phyloP scores from a whole-genome alignment of 2,329 filamentous ascomycete genomes.

The Penicillium sumatraense region DNA sequence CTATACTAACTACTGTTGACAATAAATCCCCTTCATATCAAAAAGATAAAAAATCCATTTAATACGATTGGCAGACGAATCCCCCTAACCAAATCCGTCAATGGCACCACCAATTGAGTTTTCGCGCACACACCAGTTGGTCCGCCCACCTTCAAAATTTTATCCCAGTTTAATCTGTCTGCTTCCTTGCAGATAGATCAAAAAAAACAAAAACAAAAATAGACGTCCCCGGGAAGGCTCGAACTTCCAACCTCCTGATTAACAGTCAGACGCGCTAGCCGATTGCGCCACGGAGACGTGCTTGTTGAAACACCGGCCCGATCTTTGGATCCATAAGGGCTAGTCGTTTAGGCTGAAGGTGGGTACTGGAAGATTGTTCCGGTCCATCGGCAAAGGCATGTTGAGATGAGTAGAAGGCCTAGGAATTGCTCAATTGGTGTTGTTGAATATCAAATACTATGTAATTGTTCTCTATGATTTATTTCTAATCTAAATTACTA shows the following conservation, averaged over 20 bases:
- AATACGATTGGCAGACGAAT: neutral
- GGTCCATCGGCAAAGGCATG: too few species aligned
- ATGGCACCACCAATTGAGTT: neutral
- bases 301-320: neutral
- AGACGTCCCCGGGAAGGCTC: constrained; percentile 45
- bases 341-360: neutral
- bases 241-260: constrained; percentile 46
- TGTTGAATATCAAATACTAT: too few species aligned
- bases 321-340: neutral
- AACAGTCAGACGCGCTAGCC: constrained; percentile 43
- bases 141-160: neutral
- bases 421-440: too few species aligned
- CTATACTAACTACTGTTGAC: neutral
- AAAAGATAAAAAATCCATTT: neutral
- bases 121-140: neutral
- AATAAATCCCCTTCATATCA: neutral
- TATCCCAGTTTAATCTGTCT: too few species aligned
- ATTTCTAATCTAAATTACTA: too few species aligned
- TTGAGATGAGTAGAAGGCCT: too few species aligned
- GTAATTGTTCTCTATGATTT: too few species aligned
- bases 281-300: constrained; percentile 38
- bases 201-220: constrained; percentile 3
- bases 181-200: too few species aligned
- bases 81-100: neutral
- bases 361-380: neutral